Evolutionary conservation across 805 yeast species (phyloP), one percentile per base, ranked within the genome.

Genomic region (Wickerhamomyces chambardii): DNA sequence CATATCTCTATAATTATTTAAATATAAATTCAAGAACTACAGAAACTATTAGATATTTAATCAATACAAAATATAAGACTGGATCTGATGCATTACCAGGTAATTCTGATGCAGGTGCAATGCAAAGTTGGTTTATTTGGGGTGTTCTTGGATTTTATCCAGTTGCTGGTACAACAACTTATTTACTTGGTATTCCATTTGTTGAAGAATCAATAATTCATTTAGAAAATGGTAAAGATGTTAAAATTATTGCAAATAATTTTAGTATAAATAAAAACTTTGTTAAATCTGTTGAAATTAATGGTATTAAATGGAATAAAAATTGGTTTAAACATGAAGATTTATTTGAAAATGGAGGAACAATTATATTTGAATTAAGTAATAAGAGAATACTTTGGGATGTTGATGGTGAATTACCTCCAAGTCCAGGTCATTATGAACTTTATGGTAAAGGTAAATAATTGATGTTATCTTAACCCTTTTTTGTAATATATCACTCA

Each of bases 101-200:
- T 1, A 59, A 59, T 36, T 56, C 63, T 2, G 64, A 59, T 38
- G 60, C 58, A 8, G 64, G 64, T 5, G 60, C 66, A 11, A 59
- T 61, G 62, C 63, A 58, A 36, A 48, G 58, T 4, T 61, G 63
- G 62, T 34, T 56, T 14, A 50, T 58, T 34, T 59, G 58, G 45
- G 57, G 49, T 4, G 32, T 59, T 31, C 38, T 55, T 29, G 66
- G 66, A 3, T 29, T 61, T 10, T 59, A 59, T 34, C 66, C 64
- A 7, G 49, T 58, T 17, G 42, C 64, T 6, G 63, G 62, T 1
- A 57, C 64, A 4, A 51, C 60, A 10, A 50, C 59, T 1, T 61
- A 59, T 37, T 45, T 61, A 16, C 31, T 59, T 6, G 38, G 56
- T 5, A 42, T 61, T 3, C 66, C 64, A 6, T 56, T 56, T 33